phyloP scores from a whole-genome alignment of 163 green algal species.

The Chloromonas sp. region DNA sequence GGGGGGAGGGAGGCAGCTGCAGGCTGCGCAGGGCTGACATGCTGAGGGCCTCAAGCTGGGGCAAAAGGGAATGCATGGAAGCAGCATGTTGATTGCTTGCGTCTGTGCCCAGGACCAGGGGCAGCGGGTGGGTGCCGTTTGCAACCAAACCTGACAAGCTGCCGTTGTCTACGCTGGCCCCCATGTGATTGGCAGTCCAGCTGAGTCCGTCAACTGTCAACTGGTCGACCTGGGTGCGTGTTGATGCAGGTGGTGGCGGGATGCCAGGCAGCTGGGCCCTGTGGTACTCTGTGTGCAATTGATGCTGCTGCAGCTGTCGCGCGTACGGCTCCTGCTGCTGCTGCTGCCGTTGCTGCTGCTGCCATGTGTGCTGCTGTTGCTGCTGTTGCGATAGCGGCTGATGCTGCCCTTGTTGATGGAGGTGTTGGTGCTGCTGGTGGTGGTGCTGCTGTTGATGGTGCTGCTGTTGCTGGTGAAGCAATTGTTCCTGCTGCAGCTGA shows the following conservation, averaged over 20 bases:
- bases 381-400: not conserved
- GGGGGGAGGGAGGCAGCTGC: no score
- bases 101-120: no score
- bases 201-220: no score
- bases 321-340: not conserved
- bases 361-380: not conserved
- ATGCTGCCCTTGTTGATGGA: conserved; percentile 1
- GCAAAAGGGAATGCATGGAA: no score
- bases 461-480: not conserved
- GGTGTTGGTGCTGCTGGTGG: not conserved
- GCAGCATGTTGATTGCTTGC: no score
- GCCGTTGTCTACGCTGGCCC: not conserved
- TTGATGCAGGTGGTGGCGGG: not conserved
- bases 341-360: not conserved
- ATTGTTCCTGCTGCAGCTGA: not conserved
- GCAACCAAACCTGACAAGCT: not conserved
- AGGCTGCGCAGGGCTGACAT: no score
- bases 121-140: not conserved
- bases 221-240: not conserved
- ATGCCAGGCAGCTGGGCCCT: not conserved
- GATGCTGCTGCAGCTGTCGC: not conserved
- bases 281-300: not conserved
- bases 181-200: no score
- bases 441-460: conserved; percentile 2
- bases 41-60: no score